Evolutionary conservation across 2,329 filamentous ascomycete species (phyloP), one percentile per base, ranked within the genome.

Genomic region (Beauveria asiatica): DNA sequence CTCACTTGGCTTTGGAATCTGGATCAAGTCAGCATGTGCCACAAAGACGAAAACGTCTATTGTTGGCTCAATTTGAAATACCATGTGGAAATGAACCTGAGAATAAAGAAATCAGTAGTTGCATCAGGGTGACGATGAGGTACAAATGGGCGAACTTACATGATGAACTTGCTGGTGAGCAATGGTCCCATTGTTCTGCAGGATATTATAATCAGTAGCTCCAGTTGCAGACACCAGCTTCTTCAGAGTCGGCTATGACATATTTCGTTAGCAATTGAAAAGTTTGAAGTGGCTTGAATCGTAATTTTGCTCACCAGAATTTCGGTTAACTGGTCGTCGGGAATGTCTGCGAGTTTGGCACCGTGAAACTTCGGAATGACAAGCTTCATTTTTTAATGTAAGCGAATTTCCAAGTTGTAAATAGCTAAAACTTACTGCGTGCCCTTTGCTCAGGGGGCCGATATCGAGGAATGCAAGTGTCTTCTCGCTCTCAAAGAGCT

Each of bases 381-480:
- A 70, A 99, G 91, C 93, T 96, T 25, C 59, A 21, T 92, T 96
- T 11, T 61, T 17, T 44, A 13, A 4, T 42, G 19, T 61, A 11
- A 57, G 58, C 13, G 41, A 19, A 2, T 39, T 21, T 27, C 3
- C 5, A n/a, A 1, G 11, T 49, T 39, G 6, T 51, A 9, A 3
- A 16, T 5, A 21, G 8, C 8, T 10, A 17, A 19, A 52, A 74
- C 85, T 69, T 80, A 97, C 93, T 65, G 92, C 90, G 71, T 99
- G 94, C 60, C 94, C 94, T 70, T 83, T 83, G 74, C 87, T 91
- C 23, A 97, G 78, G 4, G 94, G 94, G 65, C 91, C 87, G 76
- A 99, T 97, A 74, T 99, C 94, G 66, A 99, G 88, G 75, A 99
- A 99, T 10, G 94, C 94, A 64, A 96, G 81, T 50, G 93, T 90